Conservation (phyloP, 2,329 filamentous ascomycete genomes). For the Moelleriella libera region DNA sequence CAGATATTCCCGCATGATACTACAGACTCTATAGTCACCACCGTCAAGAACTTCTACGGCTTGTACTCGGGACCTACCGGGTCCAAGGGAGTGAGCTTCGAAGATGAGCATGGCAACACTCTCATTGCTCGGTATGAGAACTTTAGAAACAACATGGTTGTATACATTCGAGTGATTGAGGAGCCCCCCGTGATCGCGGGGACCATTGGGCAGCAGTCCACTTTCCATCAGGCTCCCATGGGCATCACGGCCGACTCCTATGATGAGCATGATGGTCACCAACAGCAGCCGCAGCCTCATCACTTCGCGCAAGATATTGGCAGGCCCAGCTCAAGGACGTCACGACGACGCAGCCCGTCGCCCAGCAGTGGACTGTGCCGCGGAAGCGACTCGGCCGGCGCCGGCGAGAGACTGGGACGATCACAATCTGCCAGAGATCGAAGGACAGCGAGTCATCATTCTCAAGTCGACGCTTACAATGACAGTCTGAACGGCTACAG, state of each 20-base stretch:
- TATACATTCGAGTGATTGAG: conserved; percentile 79
- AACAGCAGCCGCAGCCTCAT: conserved; percentile 25
- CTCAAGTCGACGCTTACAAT: conserved; percentile 43
- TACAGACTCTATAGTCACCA: conserved; percentile 94
- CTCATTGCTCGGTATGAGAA: conserved; percentile 96
- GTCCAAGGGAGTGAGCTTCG: conserved; percentile 81
- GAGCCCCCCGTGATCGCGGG: conserved; percentile 31
- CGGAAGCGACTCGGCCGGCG: conserved; percentile 60
- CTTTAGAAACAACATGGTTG: conserved; percentile 79
- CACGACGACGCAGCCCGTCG: conserved; percentile 67
- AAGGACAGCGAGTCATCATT: conserved; percentile 23
- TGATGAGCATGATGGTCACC: conserved; percentile 39
- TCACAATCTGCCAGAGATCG: conserved; percentile 56
- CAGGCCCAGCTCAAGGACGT: conserved; percentile 55
- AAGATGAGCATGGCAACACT: conserved; percentile 77
- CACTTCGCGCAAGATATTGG: conserved; percentile 48
- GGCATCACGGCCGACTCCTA: conserved; percentile 25
- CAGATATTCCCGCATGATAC: conserved; percentile 93
- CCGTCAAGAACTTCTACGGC: conserved; percentile 98
- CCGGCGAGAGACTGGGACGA: conserved; percentile 49
- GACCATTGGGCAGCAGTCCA: conserved; percentile 36
- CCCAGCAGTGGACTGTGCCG: conserved; percentile 53
- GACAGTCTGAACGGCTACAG: conserved; percentile 67
- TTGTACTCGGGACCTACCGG: conserved; percentile 63
- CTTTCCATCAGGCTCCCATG: conserved; percentile 29